phyloP scores from a whole-genome alignment of 176 grass and related monocot species.

The Ampelocalamus luodianensis region DNA sequence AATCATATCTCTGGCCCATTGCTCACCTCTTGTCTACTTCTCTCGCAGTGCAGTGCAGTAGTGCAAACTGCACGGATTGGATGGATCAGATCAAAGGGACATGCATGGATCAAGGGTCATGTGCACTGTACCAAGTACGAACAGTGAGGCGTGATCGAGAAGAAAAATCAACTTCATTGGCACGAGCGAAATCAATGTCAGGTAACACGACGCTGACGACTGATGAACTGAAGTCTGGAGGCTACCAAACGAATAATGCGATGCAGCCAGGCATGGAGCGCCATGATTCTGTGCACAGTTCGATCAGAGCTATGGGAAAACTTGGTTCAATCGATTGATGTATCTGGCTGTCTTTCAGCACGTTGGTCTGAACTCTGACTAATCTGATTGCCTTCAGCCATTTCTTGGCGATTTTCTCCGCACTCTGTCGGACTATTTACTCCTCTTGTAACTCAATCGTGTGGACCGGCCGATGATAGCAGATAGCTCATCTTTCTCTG shows the following conservation, averaged over 20 bases:
- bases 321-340: not conserved
- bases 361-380: slow-evolving; percentile 3
- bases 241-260: slow-evolving; percentile 24
- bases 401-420: not conserved
- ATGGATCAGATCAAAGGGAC: not conserved
- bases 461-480: slow-evolving; percentile 1
- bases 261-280: slow-evolving; percentile 7
- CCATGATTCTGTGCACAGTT: slow-evolving; percentile 19
- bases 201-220: not conserved
- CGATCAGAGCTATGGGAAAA: slow-evolving; percentile 14
- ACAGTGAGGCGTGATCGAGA: not conserved
- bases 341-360: not conserved
- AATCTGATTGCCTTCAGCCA: not conserved
- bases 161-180: not conserved
- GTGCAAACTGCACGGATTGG: not conserved
- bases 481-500: slow-evolving; percentile 2
- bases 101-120: not conserved
- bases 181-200: not conserved
- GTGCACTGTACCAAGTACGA: not conserved
- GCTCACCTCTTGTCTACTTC: not conserved
- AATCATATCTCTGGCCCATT: not conserved
- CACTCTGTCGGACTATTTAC: not conserved
- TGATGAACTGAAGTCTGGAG: not conserved
- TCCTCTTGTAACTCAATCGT: not conserved
- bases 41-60: not conserved